Evolutionary conservation across 768 basidiomycete genomes (phyloP), one percentile per base, ranked within the genome.

Genomic region (Mycena rebaudengoi): DNA sequence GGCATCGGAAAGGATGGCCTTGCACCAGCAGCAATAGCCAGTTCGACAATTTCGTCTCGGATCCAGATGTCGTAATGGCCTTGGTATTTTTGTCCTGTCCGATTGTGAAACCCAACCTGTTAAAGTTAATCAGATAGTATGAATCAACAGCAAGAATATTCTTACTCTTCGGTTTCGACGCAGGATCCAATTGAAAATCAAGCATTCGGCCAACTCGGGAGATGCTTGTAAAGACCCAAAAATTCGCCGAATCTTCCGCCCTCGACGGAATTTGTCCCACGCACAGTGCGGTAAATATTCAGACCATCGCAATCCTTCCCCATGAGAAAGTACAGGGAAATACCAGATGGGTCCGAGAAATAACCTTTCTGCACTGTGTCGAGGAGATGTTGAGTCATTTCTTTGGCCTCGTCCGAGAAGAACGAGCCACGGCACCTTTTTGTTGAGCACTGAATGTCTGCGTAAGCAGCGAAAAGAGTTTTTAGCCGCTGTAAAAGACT

Each of bases 221-320:
- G 69, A 71, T 25, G 62, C 62, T 65, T 62, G 60, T 7, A 69
- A 60, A 7, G 70, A 67, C 2, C 53, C 50, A 59, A 70, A 71
- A 7, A 32, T 29, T 21, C 37, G 32, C 20, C 58, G 58, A 8
- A 71, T 28, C 12, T 62, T n/a, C n/a, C n/a, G n/a, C n/a, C n/a
- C n/a, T n/a, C n/a, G n/a, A n/a, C n/a, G n/a, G n/a, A n/a, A n/a
- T 0, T 67, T 62, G 71, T 72, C 18, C 70, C 70, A 40, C 59
- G 53, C 14, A 64, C 35, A 16, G 33, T 39, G 4, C 65, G 25
- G 20, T 71, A 71, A 0, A 66, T 1, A 2, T 48, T 43, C 6
- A 72, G 60, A 25, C 64, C 64, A 58, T 67, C 23, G 2, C 35
- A 12, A 45, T 72, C 71, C 2, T 7, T 43, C 7, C 68, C 62